These are phyloP conservation scores for Corylus heterophylla DNA, from an alignment of 306 rosid genomes.

Conservation along the genomic window DNA sequence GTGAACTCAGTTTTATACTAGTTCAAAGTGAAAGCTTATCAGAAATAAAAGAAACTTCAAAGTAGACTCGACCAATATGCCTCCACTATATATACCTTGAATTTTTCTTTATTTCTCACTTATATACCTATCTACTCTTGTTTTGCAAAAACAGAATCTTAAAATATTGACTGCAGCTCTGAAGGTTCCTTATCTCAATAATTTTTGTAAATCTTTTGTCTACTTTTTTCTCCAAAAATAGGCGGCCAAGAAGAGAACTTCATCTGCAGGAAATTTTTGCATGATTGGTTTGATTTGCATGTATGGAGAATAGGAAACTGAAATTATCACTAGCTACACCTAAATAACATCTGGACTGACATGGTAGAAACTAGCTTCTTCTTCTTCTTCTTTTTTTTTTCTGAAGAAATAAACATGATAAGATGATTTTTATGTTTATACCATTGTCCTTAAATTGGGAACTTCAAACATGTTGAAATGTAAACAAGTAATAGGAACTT, in stretches of 20 bases:
- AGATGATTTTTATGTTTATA: not conserved
- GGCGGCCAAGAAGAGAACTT: not conserved
- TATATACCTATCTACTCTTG: not conserved
- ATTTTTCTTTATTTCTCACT: not conserved
- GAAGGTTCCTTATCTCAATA: not conserved
- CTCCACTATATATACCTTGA: not conserved
- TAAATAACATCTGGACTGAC: not conserved
- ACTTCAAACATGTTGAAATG: not conserved
- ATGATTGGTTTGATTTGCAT: not conserved
- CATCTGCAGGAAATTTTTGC: not conserved
- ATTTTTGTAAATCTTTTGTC: not conserved
- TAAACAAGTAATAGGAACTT: not conserved
- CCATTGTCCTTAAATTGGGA: not conserved
- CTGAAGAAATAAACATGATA: not conserved
- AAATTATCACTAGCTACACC: not conserved
- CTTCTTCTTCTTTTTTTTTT: not conserved
- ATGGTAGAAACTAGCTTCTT: not conserved
- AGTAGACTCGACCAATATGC: not conserved
- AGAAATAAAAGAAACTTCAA: not conserved
- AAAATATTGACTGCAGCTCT: not conserved
- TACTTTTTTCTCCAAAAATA: not conserved
- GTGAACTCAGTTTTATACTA: not conserved
- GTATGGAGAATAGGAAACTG: not conserved
- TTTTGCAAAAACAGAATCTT: not conserved
- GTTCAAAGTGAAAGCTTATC: not conserved